Evolutionary conservation across 768 basidiomycete species (phyloP), one percentile per base, ranked within the genome.

Genomic region (Chalciporus pseudorubinellus): DNA sequence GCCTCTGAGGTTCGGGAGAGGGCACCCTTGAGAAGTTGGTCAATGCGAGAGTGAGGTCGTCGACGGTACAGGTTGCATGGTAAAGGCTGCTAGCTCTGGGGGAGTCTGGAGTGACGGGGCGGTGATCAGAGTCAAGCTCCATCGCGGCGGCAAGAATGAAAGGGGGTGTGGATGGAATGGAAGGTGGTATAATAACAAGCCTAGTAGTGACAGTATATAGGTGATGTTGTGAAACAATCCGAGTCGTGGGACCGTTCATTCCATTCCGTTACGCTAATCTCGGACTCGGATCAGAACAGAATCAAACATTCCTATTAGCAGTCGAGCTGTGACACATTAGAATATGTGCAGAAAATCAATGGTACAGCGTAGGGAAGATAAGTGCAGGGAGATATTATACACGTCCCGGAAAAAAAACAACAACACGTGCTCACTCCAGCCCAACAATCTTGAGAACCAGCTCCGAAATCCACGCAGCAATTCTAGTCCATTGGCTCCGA

Each of bases 391-490:
- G 16, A 57, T 55, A 57, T 18, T 49, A 52, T 55, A 65, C 59
- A 65, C 51, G 26, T 42, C 46, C 44, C 45, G 26, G 26, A 43
- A 22, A 14, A 51, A 31, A 43, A 51, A 41, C 44, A 46, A 40
- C 18, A 28, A 31, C 29, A 31, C 29, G 13, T 31, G 36, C 36
- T 52, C 45, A 69, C 45, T 61, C 68, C 59, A 64, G 58, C 46
- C 78, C 67, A 46, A 81, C 75, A 56, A 80, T 80, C 62, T 74
- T 76, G 62, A 70, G 65, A 22, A 83, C 75, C 56, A 83, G 68
- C 61, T 79, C 77, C 28, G 86, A 83, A 52, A 90, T 88, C 86
- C 87, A 91, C 48, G 83, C 79, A 53, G 88, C 78, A 73, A 89
- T 79, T 60, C 78, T 81, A 45, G 81, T 77, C 53, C 81, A 83